phyloP scores from a whole-genome alignment of 2,329 filamentous ascomycete genomes.

The Incumbomyces lentus region DNA sequence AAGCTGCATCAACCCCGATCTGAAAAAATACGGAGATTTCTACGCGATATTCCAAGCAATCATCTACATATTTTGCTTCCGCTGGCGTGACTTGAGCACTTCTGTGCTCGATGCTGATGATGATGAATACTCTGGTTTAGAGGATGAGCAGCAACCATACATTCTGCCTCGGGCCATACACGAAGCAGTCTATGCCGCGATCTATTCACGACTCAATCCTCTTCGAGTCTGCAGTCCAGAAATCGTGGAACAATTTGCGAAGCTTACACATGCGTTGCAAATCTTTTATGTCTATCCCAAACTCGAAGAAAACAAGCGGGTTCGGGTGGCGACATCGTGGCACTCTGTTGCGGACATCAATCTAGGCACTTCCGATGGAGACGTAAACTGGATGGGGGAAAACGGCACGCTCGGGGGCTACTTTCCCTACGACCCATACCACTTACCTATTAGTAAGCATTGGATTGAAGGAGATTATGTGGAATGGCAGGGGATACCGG shows the following conservation, averaged over 20 bases:
- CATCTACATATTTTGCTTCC: conserved; percentile 94
- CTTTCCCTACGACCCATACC: conserved; percentile 96
- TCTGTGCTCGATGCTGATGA: conserved; percentile 40
- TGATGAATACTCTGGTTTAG: conserved; percentile 44
- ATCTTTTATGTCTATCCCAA: conserved; percentile 84
- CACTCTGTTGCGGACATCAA: conserved; percentile 27
- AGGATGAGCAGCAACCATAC: conserved; percentile 57
- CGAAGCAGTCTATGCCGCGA: conserved; percentile 62
- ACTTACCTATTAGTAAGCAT: conserved; percentile 71
- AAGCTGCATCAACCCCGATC: conserved; percentile 70
- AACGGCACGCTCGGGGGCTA: conserved; percentile 80
- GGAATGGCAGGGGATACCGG: conserved; percentile 65
- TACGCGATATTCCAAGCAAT: conserved; percentile 83
- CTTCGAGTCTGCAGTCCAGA: conserved; percentile 85
- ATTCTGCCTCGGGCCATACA: conserved; percentile 67
- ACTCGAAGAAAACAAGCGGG: conserved; percentile 83
- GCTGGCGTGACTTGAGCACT: conserved; percentile 73
- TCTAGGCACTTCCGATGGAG: conserved; percentile 40
- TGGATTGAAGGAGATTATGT: conserved; percentile 84
- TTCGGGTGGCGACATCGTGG: conserved; percentile 39
- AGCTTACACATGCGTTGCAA: conserved; percentile 71
- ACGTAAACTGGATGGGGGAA: conserved; percentile 54
- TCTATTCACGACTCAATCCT: conserved; percentile 84
- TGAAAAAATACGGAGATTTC: conserved; percentile 72
- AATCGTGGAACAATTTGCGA: conserved; percentile 86